Evolutionary conservation across 371 early-diverging fungal species (phyloP), one percentile per base, ranked within the genome.

Genomic region (Choanephora cucurbitarum): DNA sequence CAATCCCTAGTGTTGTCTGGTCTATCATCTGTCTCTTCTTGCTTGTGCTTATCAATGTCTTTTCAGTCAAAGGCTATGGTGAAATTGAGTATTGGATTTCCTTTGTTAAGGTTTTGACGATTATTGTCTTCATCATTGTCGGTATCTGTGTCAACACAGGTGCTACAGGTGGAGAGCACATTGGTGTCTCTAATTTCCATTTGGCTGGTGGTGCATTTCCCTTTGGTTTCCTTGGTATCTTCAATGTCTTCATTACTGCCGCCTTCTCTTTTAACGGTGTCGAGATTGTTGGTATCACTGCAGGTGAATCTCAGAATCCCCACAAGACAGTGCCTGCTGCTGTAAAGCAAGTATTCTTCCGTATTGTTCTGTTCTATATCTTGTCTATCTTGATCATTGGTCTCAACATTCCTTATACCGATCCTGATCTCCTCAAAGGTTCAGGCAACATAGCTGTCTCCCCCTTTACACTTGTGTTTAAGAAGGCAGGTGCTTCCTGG

Each of bases 261-360:
- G 91, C 88, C 45, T 93, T 90, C 64, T 79, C 86, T 19, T 91
- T 90, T 72, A 89, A 90, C 42, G 93, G 93, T 49, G 88, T 89
- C 0, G 90, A 86, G 55, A 72, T 86, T 39, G 73, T 88, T n/a
- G 87, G 87, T 54, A 78, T 89, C 57, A 84, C 90, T 14, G 84
- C 84, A 13, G 87, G 86, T 58, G 89, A 88, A 68, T 80, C 81
- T 28, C 70, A 73, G 8, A 88, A 85, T 64, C 90, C 80, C 49
- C 81, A 76, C 28, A 80, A 83, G 60, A 81, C 86, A 22, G 82
- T 89, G 0, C 90, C 90, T 17, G 69, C 82, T 14, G 89, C 87
- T 9, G 88, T 89, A 28, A 75, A 80, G 33, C 81, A 82, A 47
- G 84, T 88, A 55, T 88, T 89, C 49, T 81, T 82, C 77, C 84